A percentile compares a stretch with the other conserved stretches of the same genome.
Conservation (phyloP, 2,329 filamentous ascomycete genomes). For the Pyricularia sp. region DNA sequence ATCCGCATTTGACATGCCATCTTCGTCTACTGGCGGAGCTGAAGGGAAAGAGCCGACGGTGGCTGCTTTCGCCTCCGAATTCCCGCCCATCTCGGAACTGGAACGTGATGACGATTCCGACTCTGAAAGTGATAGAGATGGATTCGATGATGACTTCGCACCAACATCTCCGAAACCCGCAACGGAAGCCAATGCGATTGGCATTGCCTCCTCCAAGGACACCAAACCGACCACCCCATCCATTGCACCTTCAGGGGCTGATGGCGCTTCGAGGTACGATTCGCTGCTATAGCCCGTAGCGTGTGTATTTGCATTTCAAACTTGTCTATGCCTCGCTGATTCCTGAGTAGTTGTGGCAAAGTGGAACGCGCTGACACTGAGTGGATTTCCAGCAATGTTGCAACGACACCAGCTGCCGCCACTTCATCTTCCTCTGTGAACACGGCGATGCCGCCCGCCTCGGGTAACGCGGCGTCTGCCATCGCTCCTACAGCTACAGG, state of each 20-base stretch:
- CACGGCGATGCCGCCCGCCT: slow-evolving; percentile 1
- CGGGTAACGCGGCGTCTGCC: slow-evolving; percentile 6
- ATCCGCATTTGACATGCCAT: background rate
- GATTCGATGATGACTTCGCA: slow-evolving; percentile 90
- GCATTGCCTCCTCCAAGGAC: slow-evolving; percentile 11
- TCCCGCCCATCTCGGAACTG: slow-evolving; percentile 86
- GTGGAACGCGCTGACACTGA: background rate
- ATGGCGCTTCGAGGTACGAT: slow-evolving; percentile 6
- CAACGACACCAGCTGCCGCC: slow-evolving; percentile 13
- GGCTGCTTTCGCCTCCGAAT: slow-evolving; percentile 59
- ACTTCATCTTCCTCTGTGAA: slow-evolving; percentile 9
- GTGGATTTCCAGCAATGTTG: background rate
- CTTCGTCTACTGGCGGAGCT: slow-evolving; percentile 5
- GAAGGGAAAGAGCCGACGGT: background rate
- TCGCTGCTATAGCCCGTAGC: background rate
- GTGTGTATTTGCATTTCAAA: slow-evolving; percentile 3
- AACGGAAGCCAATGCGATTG: slow-evolving; percentile 11
- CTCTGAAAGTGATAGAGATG: slow-evolving; percentile 58
- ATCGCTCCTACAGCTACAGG: slow-evolving; percentile 18
- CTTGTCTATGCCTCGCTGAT: background rate
- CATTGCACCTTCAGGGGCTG: background rate
- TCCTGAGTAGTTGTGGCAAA: background rate
- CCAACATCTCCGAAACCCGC: slow-evolving; percentile 40
- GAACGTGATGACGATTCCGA: slow-evolving; percentile 78
- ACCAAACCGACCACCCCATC: background rate